Evolutionary conservation across 2,329 filamentous ascomycete genomes (phyloP), one percentile per base, ranked within the genome.

Genomic region (Sporothrix brasiliensis): DNA sequence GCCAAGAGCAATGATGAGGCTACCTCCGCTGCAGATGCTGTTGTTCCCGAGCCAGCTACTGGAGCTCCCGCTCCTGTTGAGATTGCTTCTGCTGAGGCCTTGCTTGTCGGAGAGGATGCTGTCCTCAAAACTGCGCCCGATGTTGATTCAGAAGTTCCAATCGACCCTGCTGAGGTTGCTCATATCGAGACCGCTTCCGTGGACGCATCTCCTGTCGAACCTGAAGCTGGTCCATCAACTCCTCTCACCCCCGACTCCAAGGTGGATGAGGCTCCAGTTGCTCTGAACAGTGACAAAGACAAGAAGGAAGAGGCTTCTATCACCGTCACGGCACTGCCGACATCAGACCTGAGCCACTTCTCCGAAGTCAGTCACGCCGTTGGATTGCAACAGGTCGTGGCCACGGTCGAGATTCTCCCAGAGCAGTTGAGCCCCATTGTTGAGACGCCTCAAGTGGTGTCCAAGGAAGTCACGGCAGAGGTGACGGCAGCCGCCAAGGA

Each of bases 171-270:
- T 24, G 53, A 54, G 21, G 6, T 21, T n/a, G 49, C 4, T n/a
- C 13, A 24, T 14, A 21, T 30, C 2, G 52, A 54, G 27, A 16
- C 24, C 4, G 24, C 52, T 24, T 24, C n/a, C 11, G 50, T 4
- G 7, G 50, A 53, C 11, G 50, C n/a, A n/a, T 60, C 50, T 41
- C 66, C 56, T 50, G 49, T 44, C 16, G 34, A 49, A 16, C 44
- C 54, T n/a, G 47, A 67, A 39, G 30, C 52, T 44, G 67, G 50
- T 30, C 47, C 47, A 2, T 66, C 63, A 19, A 53, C 63, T 6
- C 63, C 47, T 4, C 63, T 19, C 47, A 52, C 63, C 13, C 63
- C 63, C 47, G 63, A 66, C 6, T 19, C 24, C 24, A 14, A 30
- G 9, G 53, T 19, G 24, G 9, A 54, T 3, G 27, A 41, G 49